Evolutionary conservation across 2,329 filamentous ascomycete species (phyloP), one percentile per base, ranked within the genome.

Genomic region (Exophiala spinifera): DNA sequence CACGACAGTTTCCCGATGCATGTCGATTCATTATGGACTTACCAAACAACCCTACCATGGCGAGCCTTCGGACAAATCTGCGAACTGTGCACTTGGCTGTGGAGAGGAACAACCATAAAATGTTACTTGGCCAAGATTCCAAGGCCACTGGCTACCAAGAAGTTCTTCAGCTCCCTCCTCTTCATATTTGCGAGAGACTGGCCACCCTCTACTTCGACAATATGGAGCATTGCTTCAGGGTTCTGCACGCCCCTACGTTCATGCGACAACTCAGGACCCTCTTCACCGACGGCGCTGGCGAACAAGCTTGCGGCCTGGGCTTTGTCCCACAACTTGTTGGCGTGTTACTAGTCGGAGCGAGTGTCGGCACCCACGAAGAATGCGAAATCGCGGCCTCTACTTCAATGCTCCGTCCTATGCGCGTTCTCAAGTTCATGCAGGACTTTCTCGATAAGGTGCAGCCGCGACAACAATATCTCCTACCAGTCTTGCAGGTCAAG

Each of bases 221-320:
- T 44, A 46, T 64, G 48, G 62, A 64, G 46, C 59, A 64, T 36
- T 64, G 62, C 48, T 61, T 61, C 28, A 59, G 62, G 17, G 53
- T 64, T 20, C 33, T 64, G 49, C 59, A 61, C 37, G 49, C 49
- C 28, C 48, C 54, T 11, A 53, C 57, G 11, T 61, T 62, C 36
- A 47, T 31, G 14, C 31, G 39, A 7, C 56, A 63, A 40, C 53
- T 63, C 20, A 49, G 43, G 25, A 49, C 57, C 17, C 53, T 54
- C 37, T 60, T 61, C 55, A 51, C 61, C 31, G 43, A 52, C 20
- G 53, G 54, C 15, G 45, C 45, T 2, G 48, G 53, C 7, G 51
- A 52, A 23, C 33, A 48, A 14, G 53, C 46, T n/a, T 55, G 53
- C 47, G 56, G 37, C 31, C 53, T 56, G 20, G 51, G 48, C 19